Base-by-base conservation (phyloP, 768 basidiomycete genomes). In the Cystofilobasidium macerans region DNA sequence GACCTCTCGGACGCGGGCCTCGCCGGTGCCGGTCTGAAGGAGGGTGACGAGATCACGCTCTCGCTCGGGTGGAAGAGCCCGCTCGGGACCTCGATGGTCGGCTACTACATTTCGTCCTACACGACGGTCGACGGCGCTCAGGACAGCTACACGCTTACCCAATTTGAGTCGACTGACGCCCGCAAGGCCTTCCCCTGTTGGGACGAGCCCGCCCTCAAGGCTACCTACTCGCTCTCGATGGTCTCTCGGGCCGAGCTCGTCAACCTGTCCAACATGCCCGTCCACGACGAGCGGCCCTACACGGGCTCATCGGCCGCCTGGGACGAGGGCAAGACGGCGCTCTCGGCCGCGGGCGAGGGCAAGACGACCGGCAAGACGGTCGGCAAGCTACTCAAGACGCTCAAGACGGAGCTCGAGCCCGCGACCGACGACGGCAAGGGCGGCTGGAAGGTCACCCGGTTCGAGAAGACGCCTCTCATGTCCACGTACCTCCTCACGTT, bases 401-500 rank as follows among this genome's bases (percentile, higher is more conserved):
- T 75, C 8, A 73, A 75, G 68, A 74, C 73, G 5, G 76, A 76
- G 47, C 68, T 56, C 38, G 43, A 42, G 53, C 56, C 62, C 16
- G 75, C 77, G 75, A 70, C 79, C 62, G 75, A 77, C 28, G 74
- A 79, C 16, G 65, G 57, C 24, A 59, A 71, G 11, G 76, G 76
- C 64, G 75, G 78, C 65, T 94, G 91, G 92, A 88, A 87, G 73
- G 82, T 89, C 64, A 87, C 87, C 64, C 80, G 80, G 69, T 95
- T 91, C 76, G 71, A 69, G 13, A 73, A 74, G 67, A 74, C 73
- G 5, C 73, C 72, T 48, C 75, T 74, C 4, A 87, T 91, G 86
- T 91, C 88, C 1, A 85, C 86, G 3, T 93, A 95, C 78, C 83
- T 94, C 61, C 86, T 94, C 40, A 89, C 89, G 0, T 88, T 80